phyloP scores from a whole-genome alignment of 306 rosid genomes.

The Rosa persica region DNA sequence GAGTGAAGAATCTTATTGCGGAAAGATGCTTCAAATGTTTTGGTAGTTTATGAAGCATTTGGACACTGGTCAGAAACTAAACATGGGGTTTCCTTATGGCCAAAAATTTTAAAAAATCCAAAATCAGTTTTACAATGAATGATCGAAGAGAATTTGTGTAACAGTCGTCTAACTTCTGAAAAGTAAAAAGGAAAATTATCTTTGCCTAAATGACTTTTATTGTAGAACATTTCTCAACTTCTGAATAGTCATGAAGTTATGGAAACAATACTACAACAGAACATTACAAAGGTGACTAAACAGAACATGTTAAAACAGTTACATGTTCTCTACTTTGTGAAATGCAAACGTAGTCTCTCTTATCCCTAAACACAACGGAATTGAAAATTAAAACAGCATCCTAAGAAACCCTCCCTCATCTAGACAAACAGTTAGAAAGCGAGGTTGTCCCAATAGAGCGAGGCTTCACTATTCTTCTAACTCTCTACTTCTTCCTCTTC shows the following conservation, averaged over 20 bases:
- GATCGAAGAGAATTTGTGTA: too few species aligned
- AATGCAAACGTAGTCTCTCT: slow-evolving; percentile 38
- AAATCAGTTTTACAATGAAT: too few species aligned
- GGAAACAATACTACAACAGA: not conserved
- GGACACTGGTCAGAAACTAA: not conserved
- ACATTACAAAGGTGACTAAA: not conserved
- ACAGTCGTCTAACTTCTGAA: too few species aligned
- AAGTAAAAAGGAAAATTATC: not conserved
- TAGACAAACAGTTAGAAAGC: slow-evolving; percentile 45
- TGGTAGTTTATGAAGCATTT: not conserved
- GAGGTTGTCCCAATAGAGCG: slow-evolving; percentile 34
- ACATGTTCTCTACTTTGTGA: slow-evolving; percentile 54
- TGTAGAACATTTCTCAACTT: not conserved
- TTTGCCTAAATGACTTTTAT: not conserved
- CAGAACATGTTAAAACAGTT: slow-evolving; percentile 15
- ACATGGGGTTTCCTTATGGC: too few species aligned
- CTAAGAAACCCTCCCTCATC: slow-evolving; percentile 50
- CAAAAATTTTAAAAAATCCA: too few species aligned
- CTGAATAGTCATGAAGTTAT: not conserved
- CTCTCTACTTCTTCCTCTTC: slow-evolving; percentile 79
- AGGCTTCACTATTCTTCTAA: slow-evolving; percentile 25
- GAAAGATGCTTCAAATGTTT: not conserved
- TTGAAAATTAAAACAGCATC: slow-evolving; percentile 50
- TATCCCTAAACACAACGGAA: slow-evolving; percentile 25
- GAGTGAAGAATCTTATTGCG: too few species aligned